Percentiles rank a stretch among this genome's conserved stretches.
These are phyloP conservation scores for Phialophora tarda DNA, from an alignment of 2,329 filamentous ascomycete genomes.

Conservation along the genomic window DNA sequence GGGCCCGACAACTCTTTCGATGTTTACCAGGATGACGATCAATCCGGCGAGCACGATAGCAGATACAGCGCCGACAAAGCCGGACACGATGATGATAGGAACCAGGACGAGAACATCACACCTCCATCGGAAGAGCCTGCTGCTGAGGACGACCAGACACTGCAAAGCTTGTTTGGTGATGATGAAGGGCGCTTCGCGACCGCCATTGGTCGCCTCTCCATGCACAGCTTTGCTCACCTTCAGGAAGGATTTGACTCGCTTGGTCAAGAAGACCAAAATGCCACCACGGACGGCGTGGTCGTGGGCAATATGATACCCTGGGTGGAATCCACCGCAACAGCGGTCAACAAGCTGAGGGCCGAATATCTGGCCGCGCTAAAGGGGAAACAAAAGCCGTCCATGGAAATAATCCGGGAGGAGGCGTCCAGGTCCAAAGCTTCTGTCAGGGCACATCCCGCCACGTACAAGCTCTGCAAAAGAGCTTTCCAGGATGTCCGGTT, in stretches of 20 bases:
- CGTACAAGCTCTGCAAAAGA: constrained; percentile 12
- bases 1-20: background rate
- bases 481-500: constrained; percentile 9
- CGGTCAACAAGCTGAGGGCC: background rate
- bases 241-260: background rate
- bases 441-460: background rate
- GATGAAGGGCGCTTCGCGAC: background rate
- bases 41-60: background rate
- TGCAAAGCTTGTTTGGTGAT: background rate
- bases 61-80: background rate
- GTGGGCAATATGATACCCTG: background rate
- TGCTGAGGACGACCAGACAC: background rate
- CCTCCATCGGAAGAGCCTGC: background rate
- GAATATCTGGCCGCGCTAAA: background rate
- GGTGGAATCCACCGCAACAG: background rate
- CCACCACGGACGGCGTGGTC: too few species aligned
- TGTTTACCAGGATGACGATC: background rate
- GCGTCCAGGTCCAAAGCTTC: background rate
- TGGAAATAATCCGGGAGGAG: background rate
- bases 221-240: background rate
- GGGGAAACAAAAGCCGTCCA: background rate
- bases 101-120: background rate
- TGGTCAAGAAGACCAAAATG: background rate
- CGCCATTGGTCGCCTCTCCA: background rate
- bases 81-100: background rate